Evolutionary conservation across 208 protist genomes (phyloP), one percentile per base, ranked within the genome.

Genomic region (Leishmania gerbilli): DNA sequence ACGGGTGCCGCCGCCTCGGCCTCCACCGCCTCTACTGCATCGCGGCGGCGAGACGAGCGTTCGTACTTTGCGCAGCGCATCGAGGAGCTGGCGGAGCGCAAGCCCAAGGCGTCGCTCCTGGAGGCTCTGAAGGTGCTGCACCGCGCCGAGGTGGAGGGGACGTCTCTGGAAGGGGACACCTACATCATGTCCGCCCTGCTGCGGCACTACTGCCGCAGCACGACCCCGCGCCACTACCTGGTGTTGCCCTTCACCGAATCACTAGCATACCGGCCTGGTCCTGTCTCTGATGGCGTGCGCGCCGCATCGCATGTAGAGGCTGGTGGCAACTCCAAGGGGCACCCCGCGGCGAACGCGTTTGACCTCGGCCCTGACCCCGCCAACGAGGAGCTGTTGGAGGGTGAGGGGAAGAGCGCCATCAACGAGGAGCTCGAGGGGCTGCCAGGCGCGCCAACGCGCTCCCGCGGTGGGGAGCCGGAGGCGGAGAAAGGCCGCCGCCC

Each of bases 131-230:
- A 95, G 83, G 84, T 92, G 34, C 74, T 97, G 47, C 91, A 93
- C 77, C 92, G 94, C 47, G 91, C 92, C 74, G 87, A 96, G 77
- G 92, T 97, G 62, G 94, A 97, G 83, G 91, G 94, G 34, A 96
- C 92, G 11, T 88, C 85, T 49, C 68, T 97, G 75, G 79, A 90
- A 40, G 92, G 90, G 65, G 92, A 95, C 76, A 94, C 88, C 0
- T 84, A 91, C 71, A 89, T 97, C 55, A 76, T 95, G 40, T 88
- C 79, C 47, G 78, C 85, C 42, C 84, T 97, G 65, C 81, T 97
- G 31, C 83, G 67, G 2, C 79, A 84, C 64, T 96, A 89, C 84
- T 97, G 94, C 79, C 89, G 91, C 51, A 88, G 91, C 82, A 91
- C 82, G 37, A 95, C 91, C 8, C 88, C 88, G 45, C 79, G 86